These are phyloP conservation scores for Wickerhamiella spandovensis DNA, from an alignment of 805 yeast species.

Conservation along the genomic window DNA sequence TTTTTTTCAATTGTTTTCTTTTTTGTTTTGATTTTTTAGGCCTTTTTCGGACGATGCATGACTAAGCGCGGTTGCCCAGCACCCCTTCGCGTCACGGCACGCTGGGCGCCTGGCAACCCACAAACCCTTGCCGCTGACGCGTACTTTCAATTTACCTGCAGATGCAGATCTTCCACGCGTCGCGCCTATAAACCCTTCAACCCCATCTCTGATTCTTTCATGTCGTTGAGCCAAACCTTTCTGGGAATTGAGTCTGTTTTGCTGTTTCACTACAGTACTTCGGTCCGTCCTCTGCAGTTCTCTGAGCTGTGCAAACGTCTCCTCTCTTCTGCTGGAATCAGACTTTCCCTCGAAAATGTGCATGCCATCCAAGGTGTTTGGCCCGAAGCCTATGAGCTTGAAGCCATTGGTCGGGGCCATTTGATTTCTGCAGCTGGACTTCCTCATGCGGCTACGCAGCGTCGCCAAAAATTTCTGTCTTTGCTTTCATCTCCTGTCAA, in stretches of 20 bases:
- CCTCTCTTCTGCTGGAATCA: conserved; percentile 11
- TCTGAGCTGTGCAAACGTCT: conserved; percentile 13
- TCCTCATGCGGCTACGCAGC: conserved; percentile 4
- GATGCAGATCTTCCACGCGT: background rate
- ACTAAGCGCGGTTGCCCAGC: no score
- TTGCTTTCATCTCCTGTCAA: no score
- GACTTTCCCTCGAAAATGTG: conserved; percentile 12
- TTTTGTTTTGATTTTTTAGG: no score
- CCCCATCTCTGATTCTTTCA: background rate
- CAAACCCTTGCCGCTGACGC: background rate
- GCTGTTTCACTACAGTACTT: conserved; percentile 15
- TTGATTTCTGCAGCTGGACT: conserved; percentile 10
- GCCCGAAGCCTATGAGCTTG: conserved; percentile 17
- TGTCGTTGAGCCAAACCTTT: conserved; percentile 11
- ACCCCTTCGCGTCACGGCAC: no score
- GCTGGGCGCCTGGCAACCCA: no score
- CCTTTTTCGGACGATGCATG: no score
- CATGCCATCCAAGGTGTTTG: conserved; percentile 14
- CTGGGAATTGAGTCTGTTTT: conserved; percentile 17
- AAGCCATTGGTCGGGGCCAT: conserved; percentile 1
- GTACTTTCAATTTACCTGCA: background rate
- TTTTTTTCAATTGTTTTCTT: no score
- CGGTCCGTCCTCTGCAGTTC: conserved; percentile 16
- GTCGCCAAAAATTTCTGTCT: conserved; percentile 2
- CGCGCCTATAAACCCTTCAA: background rate